Percentiles rank a stretch among this genome's conserved stretches.
Evolutionary conservation across 2,329 filamentous ascomycete species (phyloP).

Genomic region (Aspergillus alliaceus): DNA sequence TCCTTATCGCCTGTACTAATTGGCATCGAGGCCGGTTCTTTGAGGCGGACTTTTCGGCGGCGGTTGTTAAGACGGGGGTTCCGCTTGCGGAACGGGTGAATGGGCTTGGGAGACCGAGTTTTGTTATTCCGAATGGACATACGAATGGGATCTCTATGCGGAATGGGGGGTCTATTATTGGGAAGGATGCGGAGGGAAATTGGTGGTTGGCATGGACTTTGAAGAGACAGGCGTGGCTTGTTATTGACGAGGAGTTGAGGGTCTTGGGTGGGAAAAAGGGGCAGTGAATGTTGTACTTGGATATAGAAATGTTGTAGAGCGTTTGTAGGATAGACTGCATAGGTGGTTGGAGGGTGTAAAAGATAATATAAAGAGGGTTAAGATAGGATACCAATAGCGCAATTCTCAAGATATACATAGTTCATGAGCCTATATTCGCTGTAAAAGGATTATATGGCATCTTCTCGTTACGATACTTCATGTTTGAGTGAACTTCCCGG

Average conservation of each 20-base stretch:
- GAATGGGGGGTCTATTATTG: conserved; percentile 24
- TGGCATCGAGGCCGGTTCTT: conserved; percentile 41
- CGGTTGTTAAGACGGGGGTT: conserved; percentile 13
- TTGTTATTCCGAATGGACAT: background rate
- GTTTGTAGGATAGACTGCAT: too few relatives aligned
- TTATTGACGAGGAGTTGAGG: conserved; percentile 16
- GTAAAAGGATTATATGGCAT: too few relatives aligned
- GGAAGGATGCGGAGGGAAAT: conserved; percentile 32
- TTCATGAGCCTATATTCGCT: too few relatives aligned
- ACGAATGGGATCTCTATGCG: conserved; percentile 10
- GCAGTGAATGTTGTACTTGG: too few relatives aligned
- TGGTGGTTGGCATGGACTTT: conserved; percentile 30
- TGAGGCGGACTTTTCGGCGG: conserved; percentile 38
- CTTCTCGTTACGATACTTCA: too few relatives aligned
- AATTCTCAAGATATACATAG: too few relatives aligned
- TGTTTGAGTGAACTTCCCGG: too few relatives aligned
- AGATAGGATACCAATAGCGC: too few relatives aligned
- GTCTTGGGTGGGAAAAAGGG: background rate
- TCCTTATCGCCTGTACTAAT: conserved; percentile 42
- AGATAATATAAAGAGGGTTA: too few relatives aligned
- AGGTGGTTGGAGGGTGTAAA: too few relatives aligned
- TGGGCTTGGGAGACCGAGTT: conserved; percentile 6
- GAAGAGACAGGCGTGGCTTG: conserved; percentile 20
- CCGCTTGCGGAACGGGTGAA: background rate
- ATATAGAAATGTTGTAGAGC: too few relatives aligned